Evolutionary conservation across 2,329 filamentous ascomycete species (phyloP), one percentile per base, ranked within the genome.

Genomic region (Botryotinia globosa): DNA sequence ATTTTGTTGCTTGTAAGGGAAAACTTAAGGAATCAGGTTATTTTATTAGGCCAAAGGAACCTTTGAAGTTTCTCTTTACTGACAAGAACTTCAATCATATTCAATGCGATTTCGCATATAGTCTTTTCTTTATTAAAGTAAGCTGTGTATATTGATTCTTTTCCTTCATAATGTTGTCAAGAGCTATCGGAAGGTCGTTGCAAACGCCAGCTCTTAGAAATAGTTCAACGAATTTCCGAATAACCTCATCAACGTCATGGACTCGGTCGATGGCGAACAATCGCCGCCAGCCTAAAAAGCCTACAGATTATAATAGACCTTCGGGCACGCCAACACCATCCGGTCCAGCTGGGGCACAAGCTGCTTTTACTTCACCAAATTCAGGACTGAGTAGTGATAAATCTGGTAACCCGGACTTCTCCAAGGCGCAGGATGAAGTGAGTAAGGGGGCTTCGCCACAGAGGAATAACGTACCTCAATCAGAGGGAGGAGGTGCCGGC

Each of bases 221-320:
- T 73, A 69, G 73, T 64, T 72, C 77, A 68, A 72, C 78, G 29
- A 74, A 80, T 64, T 74, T 81, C 16, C 80, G 81, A 75, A 79
- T 81, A 75, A 76, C 79, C 48, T 77, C 83, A 42, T 78, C 79
- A 9, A 79, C 80, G 75, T 76, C 82, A 82, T 85, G 83, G 84
- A 79, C 75, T 73, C 82, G 84, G 73, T 82, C 82, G 37, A 83
- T 86, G 82, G 83, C 84, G 44, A 79, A 82, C 74, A 82, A 82
- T 67, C 77, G 77, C 58, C 77, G 77, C 67, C 68, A 71, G n/a
- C 73, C 76, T 16, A 80, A 79, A 69, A 80, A 79, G 62, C 72
- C 75, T 32, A 73, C 71, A 75, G 76, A 77, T 18, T 74, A 72
- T 48, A 73, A 74, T 48, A 77, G 74, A 70, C 73, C 76, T 63